Percentiles rank a stretch among this genome's conserved stretches.
phyloP scores from a whole-genome alignment of 2,329 filamentous ascomycete species.

The Coniochaeta hoffmannii region DNA sequence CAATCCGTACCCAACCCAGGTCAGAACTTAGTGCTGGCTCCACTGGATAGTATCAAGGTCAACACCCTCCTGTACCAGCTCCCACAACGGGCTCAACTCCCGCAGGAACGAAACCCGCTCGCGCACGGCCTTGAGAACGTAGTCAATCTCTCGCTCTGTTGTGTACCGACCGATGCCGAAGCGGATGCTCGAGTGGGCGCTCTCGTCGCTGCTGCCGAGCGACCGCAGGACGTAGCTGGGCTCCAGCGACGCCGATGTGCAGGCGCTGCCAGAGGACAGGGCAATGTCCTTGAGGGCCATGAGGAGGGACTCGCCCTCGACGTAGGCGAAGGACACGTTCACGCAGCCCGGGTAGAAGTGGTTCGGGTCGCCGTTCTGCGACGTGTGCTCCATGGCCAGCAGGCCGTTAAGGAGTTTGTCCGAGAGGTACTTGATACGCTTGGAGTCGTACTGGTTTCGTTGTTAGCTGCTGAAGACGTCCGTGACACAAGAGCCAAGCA shows the following conservation, averaged over 20 bases:
- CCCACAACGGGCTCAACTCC: constrained; percentile 94
- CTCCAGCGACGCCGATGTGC: constrained; percentile 92
- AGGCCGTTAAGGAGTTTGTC: constrained; percentile 78
- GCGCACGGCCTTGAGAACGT: constrained; percentile 88
- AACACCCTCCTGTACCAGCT: constrained; percentile 93
- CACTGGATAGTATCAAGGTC: constrained; percentile 96
- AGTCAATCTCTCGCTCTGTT: constrained; percentile 91
- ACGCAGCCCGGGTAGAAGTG: constrained; percentile 94
- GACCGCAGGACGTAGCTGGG: constrained; percentile 94
- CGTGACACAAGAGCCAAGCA: constrained; percentile 5
- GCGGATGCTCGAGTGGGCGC: constrained; percentile 92
- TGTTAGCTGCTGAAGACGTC: neutral
- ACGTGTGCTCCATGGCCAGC: constrained; percentile 83
- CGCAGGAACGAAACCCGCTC: constrained; percentile 88
- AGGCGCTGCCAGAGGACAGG: constrained; percentile 90
- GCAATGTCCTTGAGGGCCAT: constrained; percentile 99
- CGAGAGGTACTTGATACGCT: constrained; percentile 75
- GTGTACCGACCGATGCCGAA: constrained; percentile 98
- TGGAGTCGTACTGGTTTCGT: constrained; percentile 70
- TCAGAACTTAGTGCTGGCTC: constrained; percentile 71
- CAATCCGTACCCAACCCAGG: neutral
- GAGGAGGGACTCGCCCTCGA: constrained; percentile 93
- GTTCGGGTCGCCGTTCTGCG: constrained; percentile 76
- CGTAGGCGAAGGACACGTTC: constrained; percentile 97
- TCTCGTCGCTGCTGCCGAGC: constrained; percentile 93